Conservation (phyloP, 805 yeast species). For the Candida pseudofarinosa region DNA sequence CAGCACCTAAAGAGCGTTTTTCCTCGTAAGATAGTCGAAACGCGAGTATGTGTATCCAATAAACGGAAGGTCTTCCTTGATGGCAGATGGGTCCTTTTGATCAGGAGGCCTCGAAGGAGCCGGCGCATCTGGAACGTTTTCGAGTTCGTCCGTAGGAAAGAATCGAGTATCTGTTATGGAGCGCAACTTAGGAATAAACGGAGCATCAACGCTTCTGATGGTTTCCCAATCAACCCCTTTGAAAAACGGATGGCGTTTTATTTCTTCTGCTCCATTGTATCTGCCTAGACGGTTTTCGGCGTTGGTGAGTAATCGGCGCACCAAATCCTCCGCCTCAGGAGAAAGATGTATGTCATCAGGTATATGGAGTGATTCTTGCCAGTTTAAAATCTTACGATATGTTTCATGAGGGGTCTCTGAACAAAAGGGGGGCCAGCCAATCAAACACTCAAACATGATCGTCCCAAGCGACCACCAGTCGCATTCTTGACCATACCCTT, state of each 20-base stretch:
- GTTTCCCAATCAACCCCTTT: conserved; percentile 95
- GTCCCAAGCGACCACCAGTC: conserved; percentile 99
- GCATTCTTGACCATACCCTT: conserved; percentile 95
- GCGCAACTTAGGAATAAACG: conserved; percentile 86
- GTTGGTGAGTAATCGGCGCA: conserved; percentile 68
- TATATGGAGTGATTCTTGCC: conserved; percentile 82
- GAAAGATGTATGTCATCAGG: conserved; percentile 91
- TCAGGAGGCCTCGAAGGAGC: conserved; percentile 51
- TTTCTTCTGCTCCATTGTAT: conserved; percentile 87
- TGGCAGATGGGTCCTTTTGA: conserved; percentile 41
- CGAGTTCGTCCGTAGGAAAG: conserved; percentile 96
- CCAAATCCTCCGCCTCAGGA: conserved; percentile 84
- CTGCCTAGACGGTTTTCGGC: conserved; percentile 82
- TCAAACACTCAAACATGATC: conserved; percentile 91
- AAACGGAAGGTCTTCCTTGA: conserved; percentile 89
- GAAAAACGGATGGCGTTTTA: conserved; percentile 87
- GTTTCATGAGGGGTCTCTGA: conserved; percentile 94
- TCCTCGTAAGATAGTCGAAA: conserved; percentile 85
- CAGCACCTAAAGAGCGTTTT: conserved; percentile 48
- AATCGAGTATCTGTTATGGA: conserved; percentile 94
- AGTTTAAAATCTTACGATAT: conserved; percentile 82
- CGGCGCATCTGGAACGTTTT: conserved; percentile 90
- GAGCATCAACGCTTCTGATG: conserved; percentile 84
- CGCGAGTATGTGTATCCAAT: conserved; percentile 96
- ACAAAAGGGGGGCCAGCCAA: conserved; percentile 98